phyloP scores from a whole-genome alignment of 345 rosid species.

The Jatropha curcas region DNA sequence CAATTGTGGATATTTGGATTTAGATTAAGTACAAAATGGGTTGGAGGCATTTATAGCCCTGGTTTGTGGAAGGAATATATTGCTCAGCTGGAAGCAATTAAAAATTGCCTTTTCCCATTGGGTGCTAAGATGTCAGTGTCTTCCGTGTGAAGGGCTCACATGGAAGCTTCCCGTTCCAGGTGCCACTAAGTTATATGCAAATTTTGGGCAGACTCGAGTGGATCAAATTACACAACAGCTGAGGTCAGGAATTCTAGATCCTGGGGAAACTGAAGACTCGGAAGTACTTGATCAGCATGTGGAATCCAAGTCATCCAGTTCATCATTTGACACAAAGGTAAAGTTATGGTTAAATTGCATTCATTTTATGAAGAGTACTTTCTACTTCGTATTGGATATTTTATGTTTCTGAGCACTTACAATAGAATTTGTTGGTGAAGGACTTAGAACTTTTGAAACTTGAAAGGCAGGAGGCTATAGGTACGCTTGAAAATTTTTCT shows the following conservation, averaged over 20 bases:
- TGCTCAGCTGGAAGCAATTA: slow-evolving; percentile 42
- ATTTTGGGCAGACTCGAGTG: slow-evolving; percentile 92
- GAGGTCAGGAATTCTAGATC: slow-evolving; percentile 54
- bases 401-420: slow-evolving; percentile 14
- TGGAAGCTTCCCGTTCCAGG: slow-evolving; percentile 70
- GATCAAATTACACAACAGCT: slow-evolving; percentile 70
- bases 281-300: slow-evolving; percentile 33
- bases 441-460: slow-evolving; percentile 57
- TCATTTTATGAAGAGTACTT: background rate
- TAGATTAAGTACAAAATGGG: slow-evolving; percentile 16
- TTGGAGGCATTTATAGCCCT: slow-evolving; percentile 38
- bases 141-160: slow-evolving; percentile 53
- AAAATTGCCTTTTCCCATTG: slow-evolving; percentile 37
- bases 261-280: slow-evolving; percentile 30
- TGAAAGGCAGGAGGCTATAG: slow-evolving; percentile 76
- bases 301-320: slow-evolving; percentile 30
- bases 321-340: slow-evolving; percentile 45
- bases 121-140: slow-evolving; percentile 47
- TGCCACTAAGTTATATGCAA: slow-evolving; percentile 66
- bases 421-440: slow-evolving; percentile 43
- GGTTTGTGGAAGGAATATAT: slow-evolving; percentile 38
- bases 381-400: background rate
- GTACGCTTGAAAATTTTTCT: slow-evolving; percentile 36
- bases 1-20: background rate
- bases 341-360: slow-evolving; percentile 10